Evolutionary conservation across 768 basidiomycete genomes (phyloP).

Genomic region (Tubosaeta sp.): DNA sequence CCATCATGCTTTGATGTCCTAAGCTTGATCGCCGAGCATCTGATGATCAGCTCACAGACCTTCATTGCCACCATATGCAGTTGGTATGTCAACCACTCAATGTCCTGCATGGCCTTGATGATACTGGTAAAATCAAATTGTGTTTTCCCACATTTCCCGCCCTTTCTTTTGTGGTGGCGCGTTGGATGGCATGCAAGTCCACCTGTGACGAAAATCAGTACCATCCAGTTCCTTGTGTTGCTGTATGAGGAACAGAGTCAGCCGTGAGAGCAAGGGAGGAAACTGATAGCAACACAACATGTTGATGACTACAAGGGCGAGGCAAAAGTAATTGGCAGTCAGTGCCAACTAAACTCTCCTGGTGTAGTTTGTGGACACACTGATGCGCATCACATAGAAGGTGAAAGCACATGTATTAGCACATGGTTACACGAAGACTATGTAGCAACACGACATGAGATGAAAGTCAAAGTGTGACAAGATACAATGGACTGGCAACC

Average conservation of each 20-base stretch:
- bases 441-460: too few species aligned
- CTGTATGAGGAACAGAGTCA: slow-evolving; percentile 73
- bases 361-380: too few species aligned
- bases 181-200: slow-evolving; percentile 88
- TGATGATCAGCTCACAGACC: slow-evolving; percentile 92
- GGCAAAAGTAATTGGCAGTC: too few species aligned
- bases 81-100: slow-evolving; percentile 89
- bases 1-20: slow-evolving; percentile 89
- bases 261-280: slow-evolving; percentile 94
- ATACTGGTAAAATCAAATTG: slow-evolving; percentile 87
- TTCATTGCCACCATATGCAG: slow-evolving; percentile 94
- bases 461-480: too few species aligned
- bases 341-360: too few species aligned
- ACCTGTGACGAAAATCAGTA: slow-evolving; percentile 89
- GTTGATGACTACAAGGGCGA: too few species aligned
- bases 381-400: too few species aligned
- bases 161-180: slow-evolving; percentile 83
- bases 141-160: slow-evolving; percentile 49
- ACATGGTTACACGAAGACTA: too few species aligned
- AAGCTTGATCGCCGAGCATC: slow-evolving; percentile 88
- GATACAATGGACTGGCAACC: too few species aligned
- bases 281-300: too few species aligned
- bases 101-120: slow-evolving; percentile 88
- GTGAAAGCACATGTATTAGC: too few species aligned
- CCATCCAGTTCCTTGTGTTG: slow-evolving; percentile 97